A percentile compares a stretch with the other conserved stretches of the same genome.
Evolutionary conservation across 1,139 yeast genomes (phyloP).

Genomic region (Pichia sp.): DNA sequence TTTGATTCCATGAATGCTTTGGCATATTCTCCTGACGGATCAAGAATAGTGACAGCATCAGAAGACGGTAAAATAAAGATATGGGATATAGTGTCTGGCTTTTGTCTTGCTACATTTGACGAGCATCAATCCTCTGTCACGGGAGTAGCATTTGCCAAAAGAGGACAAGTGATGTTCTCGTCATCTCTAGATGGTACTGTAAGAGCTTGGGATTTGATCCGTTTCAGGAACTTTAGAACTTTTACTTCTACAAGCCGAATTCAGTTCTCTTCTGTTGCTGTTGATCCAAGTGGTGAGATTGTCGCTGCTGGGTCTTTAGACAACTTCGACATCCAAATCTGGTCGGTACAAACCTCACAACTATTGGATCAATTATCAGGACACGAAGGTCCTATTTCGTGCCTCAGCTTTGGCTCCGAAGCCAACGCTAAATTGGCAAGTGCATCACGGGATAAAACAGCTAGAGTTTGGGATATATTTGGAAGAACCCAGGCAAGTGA

Average conservation of each 20-base stretch:
- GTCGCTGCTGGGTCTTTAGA: conserved; percentile 94
- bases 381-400: conserved; percentile 93
- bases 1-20: conserved; percentile 83
- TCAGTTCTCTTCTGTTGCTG: conserved; percentile 85
- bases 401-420: conserved; percentile 80
- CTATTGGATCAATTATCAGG: conserved; percentile 82
- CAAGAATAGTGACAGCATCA: conserved; percentile 85
- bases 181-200: conserved; percentile 95
- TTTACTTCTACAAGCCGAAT: conserved; percentile 87
- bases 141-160: conserved; percentile 76
- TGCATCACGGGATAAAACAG: conserved; percentile 96
- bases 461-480: conserved; percentile 89
- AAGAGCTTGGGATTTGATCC: conserved; percentile 91
- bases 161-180: conserved; percentile 86
- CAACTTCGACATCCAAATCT: conserved; percentile 83
- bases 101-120: conserved; percentile 84
- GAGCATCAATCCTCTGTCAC: conserved; percentile 92
- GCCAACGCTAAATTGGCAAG: conserved; percentile 66
- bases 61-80: conserved; percentile 96
- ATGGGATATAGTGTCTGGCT: conserved; percentile 93
- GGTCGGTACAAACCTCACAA: conserved; percentile 98
- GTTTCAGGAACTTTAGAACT: conserved; percentile 91
- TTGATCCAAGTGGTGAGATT: conserved; percentile 95
- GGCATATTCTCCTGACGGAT: conserved; percentile 92
- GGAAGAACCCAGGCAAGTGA: conserved; percentile 82